Base-by-base conservation (phyloP, 1,139 yeast genomes). In the Pichia sp. region DNA sequence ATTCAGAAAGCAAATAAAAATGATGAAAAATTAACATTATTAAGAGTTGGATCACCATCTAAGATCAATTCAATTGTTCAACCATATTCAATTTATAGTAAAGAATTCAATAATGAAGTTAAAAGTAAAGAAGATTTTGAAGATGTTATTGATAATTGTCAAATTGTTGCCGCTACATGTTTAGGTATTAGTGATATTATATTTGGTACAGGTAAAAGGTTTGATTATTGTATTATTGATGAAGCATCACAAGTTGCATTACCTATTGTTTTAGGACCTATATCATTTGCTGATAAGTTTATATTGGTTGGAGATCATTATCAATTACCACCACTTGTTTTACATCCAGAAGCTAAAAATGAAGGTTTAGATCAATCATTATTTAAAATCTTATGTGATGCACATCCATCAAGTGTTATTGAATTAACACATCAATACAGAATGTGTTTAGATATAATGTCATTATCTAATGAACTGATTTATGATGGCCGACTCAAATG, bases 241-340 rank as follows among this genome's bases (percentile, higher is more conserved):
- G 99, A 91, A 59, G 97, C 98, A 0, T 88, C 97, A 0, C 98
- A 91, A 56, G 86, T 89, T 0, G 80, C 96, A 0, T 69, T 91
- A 67, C 98, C 99, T 0, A 72, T 86, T 5, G 84, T 94, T 52
- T 61, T 91, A 23, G 98, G 98, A 0, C 97, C 98, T 0, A 60
- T 91, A 33, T 63, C 89, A 27, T 76, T 75, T 47, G 81, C 91
- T 27, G 80, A 83, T 34, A 83, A 74, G 59, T 91, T 91, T 56
- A 71, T 93, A 2, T 69, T 91, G 45, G 97, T 93, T 10, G 99
- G 99, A 6, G 99, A 93, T 57, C 97, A 91, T 58, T 76, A 75
- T 50, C 99, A 93, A 59, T 66, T 93, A 25, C 94, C 95, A 2
- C 96, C 97, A 1, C 64, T 89, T 42, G 87, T 89, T 1, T 72